Percentiles rank a stretch among this genome's conserved stretches.
Conservation (phyloP, 306 rosid species). For the Quercus berberidifolia region DNA sequence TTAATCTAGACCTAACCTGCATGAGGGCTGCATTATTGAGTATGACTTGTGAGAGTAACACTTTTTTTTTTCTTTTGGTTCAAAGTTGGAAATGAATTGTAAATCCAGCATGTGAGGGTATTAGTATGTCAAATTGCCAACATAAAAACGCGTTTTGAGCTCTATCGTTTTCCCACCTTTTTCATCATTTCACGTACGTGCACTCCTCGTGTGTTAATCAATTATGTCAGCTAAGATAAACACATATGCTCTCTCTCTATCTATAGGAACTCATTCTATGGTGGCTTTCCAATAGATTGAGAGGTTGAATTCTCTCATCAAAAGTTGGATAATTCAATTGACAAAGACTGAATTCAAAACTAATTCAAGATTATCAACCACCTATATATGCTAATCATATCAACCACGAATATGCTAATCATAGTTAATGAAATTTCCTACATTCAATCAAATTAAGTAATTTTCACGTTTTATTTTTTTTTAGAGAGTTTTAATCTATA, state of each 20-base stretch:
- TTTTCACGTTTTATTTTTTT: too few species aligned
- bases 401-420: background rate
- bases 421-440: background rate
- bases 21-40: too few species aligned
- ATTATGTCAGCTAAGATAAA: too few species aligned
- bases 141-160: background rate
- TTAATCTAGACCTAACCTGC: too few species aligned
- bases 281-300: too few species aligned
- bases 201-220: too few species aligned
- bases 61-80: background rate
- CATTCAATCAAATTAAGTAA: background rate
- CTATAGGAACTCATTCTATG: too few species aligned
- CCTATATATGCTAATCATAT: background rate
- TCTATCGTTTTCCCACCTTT: too few species aligned
- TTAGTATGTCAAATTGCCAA: background rate
- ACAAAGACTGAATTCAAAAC: background rate
- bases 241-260: too few species aligned
- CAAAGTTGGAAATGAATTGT: background rate
- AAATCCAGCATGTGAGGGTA: too few species aligned
- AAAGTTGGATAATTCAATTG: background rate
- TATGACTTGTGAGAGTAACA: background rate
- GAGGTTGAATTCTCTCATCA: background rate
- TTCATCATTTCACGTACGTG: too few species aligned
- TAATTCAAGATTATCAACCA: background rate
- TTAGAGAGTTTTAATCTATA: too few species aligned